Evolutionary conservation across 2,329 filamentous ascomycete species (phyloP).

Genomic region (Chrysoporthe deuterocubensis): DNA sequence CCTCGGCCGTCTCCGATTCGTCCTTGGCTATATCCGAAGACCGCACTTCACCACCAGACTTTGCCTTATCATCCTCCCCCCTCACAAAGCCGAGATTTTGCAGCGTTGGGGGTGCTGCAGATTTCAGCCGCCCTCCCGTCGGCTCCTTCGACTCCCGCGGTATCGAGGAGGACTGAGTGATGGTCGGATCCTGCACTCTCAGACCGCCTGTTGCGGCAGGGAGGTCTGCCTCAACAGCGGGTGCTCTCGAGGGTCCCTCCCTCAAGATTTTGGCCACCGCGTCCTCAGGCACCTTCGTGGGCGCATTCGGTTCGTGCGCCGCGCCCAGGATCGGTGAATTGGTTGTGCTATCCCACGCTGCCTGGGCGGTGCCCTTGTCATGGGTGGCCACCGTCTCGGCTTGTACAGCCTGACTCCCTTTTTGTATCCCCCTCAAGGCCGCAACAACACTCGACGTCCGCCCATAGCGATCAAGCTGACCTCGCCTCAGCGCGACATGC

Average conservation of each 20-base stretch:
- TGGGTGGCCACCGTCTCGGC: not conserved
- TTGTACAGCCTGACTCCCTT: not conserved
- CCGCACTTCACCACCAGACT: not conserved
- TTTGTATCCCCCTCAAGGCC: constrained; percentile 33
- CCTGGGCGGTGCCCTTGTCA: not conserved
- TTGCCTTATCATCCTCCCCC: not conserved
- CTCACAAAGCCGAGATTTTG: not conserved
- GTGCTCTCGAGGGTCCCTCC: not conserved
- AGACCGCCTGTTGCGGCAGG: not conserved
- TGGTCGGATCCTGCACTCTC: not conserved
- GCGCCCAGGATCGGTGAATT: not conserved
- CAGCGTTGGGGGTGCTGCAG: not conserved
- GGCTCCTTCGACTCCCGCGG: not conserved
- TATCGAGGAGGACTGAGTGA: not conserved
- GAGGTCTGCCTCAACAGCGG: not conserved
- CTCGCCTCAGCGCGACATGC: constrained; percentile 61
- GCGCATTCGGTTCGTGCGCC: not conserved
- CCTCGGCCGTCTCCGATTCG: constrained; percentile 2
- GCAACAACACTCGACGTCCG: constrained; percentile 50
- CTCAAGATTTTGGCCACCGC: not conserved
- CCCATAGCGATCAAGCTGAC: constrained; percentile 57
- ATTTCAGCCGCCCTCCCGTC: too few species aligned
- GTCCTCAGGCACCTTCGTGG: not conserved
- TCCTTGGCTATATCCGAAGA: not conserved
- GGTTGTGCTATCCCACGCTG: not conserved